A percentile compares a stretch with the other conserved stretches of the same genome.
These are phyloP conservation scores for Heliamphora exappendiculata DNA, from an alignment of 148 eudicot species.

Conservation along the genomic window DNA sequence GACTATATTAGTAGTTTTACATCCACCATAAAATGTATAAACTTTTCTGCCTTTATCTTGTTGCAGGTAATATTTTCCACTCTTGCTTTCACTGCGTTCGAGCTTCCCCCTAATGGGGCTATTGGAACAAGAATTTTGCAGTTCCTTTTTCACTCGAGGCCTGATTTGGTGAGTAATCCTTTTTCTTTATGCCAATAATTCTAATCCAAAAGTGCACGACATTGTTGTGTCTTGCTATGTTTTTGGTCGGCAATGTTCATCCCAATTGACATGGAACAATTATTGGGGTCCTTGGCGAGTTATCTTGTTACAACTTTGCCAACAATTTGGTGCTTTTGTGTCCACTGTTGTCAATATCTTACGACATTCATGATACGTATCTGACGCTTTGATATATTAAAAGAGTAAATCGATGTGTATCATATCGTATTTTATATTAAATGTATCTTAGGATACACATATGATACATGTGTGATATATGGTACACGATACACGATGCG, in stretches of 20 bases:
- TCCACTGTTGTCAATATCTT: too few species aligned
- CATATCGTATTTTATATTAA: too few species aligned
- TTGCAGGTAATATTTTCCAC: conserved; percentile 76
- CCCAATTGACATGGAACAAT: not conserved
- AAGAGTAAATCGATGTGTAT: too few species aligned
- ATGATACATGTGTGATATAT: too few species aligned
- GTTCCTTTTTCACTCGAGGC: conserved; percentile 84
- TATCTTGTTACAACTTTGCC: too few species aligned
- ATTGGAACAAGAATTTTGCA: conserved; percentile 72
- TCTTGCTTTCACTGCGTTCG: conserved; percentile 92
- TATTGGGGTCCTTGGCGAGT: too few species aligned
- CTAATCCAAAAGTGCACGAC: conserved; percentile 1
- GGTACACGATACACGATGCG: too few species aligned
- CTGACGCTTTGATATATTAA: too few species aligned
- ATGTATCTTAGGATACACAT: too few species aligned
- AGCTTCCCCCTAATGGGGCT: conserved; percentile 95
- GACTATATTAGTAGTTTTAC: not conserved
- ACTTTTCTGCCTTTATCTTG: conserved; percentile 11
- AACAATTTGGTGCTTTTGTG: too few species aligned
- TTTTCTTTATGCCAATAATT: not conserved
- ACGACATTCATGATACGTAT: too few species aligned
- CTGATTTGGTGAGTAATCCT: conserved; percentile 66
- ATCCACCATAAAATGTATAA: not conserved
- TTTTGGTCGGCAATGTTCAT: not conserved
- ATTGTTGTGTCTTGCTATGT: not conserved